Evolutionary conservation across 2,329 filamentous ascomycete genomes (phyloP).

Genomic region (Niveomyces coronatus): DNA sequence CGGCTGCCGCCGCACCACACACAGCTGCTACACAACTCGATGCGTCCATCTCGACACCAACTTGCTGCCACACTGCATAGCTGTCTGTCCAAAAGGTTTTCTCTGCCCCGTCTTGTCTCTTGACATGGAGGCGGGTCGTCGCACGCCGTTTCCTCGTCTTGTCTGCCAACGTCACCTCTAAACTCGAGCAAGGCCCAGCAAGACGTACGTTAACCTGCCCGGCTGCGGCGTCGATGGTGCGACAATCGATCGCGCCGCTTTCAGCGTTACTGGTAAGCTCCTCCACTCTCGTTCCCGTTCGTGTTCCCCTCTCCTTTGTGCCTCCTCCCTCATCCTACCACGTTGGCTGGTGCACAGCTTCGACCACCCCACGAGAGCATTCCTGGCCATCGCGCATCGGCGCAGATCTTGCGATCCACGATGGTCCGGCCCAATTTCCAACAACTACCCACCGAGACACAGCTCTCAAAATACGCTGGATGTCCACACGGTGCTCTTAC

Average conservation of each 20-base stretch:
- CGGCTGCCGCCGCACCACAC: constrained; percentile 10
- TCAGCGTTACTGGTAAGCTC: constrained; percentile 66
- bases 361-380: constrained; percentile 2
- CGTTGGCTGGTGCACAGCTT: constrained; percentile 11
- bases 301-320: not conserved
- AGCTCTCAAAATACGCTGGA: too few species aligned
- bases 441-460: too few species aligned
- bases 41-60: constrained; percentile 12
- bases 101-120: not conserved
- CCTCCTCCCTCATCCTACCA: too few species aligned
- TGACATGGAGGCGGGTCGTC: too few species aligned
- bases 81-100: constrained; percentile 7
- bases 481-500: too few species aligned
- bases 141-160: constrained; percentile 1
- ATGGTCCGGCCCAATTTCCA: too few species aligned
- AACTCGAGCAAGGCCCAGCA: constrained; percentile 13
- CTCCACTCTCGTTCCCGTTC: constrained; percentile 9
- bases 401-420: constrained; percentile 3
- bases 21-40: constrained; percentile 4
- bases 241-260: constrained; percentile 82
- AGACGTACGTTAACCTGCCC: constrained; percentile 36
- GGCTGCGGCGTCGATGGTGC: constrained; percentile 73
- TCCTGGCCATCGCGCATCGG: constrained; percentile 3
- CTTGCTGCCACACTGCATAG: constrained; percentile 9
- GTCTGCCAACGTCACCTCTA: constrained; percentile 14